These are phyloP conservation scores for Paxillus rubicundulus DNA, from an alignment of 768 basidiomycete species.

Conservation along the genomic window DNA sequence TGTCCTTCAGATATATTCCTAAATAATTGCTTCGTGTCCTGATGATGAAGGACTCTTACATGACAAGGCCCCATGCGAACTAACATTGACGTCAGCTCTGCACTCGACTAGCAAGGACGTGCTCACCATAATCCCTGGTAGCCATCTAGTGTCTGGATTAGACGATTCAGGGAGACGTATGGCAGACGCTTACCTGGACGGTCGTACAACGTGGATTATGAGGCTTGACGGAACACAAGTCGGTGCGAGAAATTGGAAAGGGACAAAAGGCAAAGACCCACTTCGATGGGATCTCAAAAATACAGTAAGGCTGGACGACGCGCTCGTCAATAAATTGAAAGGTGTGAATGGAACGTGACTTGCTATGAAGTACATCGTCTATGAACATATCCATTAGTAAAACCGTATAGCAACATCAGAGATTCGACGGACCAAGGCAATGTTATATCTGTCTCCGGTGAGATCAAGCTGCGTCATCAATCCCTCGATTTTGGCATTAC, in stretches of 20 bases:
- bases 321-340: slow-evolving; percentile 13
- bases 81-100: slow-evolving; percentile 16
- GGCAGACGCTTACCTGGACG: slow-evolving; percentile 44
- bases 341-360: slow-evolving; percentile 15
- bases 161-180: neutral
- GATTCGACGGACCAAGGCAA: slow-evolving; percentile 46
- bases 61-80: slow-evolving; percentile 61
- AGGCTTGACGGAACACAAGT: neutral
- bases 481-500: slow-evolving; percentile 65
- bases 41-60: slow-evolving; percentile 35
- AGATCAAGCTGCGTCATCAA: slow-evolving; percentile 52
- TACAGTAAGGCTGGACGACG: slow-evolving; percentile 42
- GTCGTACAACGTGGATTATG: slow-evolving; percentile 57
- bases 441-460: slow-evolving; percentile 57
- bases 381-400: neutral
- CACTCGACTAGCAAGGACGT: too few relatives aligned
- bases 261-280: slow-evolving; percentile 22
- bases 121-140: slow-evolving; percentile 60
- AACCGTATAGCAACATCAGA: neutral
- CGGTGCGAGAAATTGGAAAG: too few relatives aligned
- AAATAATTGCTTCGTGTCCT: neutral
- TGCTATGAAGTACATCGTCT: slow-evolving; percentile 70
- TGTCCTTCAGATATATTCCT: slow-evolving; percentile 38
- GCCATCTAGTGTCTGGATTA: slow-evolving; percentile 40
- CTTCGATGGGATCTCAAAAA: slow-evolving; percentile 68